Conservation (phyloP, 2,329 filamentous ascomycete species). For the Ceratocystis ficicola region DNA sequence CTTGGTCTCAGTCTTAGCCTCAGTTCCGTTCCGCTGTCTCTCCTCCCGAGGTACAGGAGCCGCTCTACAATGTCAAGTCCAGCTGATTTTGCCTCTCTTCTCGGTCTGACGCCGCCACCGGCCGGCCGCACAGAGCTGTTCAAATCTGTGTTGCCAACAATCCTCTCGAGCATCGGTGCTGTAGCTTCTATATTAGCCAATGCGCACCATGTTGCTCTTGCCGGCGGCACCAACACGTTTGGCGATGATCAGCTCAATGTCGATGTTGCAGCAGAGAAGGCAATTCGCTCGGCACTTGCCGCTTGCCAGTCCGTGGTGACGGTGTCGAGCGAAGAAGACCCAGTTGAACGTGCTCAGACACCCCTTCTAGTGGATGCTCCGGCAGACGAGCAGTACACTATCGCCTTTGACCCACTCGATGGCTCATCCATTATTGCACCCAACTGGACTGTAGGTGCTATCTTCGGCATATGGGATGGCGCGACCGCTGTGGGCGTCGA, state of each 20-base stretch:
- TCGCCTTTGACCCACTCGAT: constrained; percentile 53
- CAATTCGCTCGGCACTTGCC: constrained; percentile 35
- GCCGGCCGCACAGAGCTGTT: constrained; percentile 29
- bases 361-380: background rate
- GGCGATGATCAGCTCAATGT: constrained; percentile 50
- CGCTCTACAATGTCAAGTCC: background rate
- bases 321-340: constrained; percentile 50
- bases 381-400: constrained; percentile 38
- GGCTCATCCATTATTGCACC: constrained; percentile 49
- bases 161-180: constrained; percentile 36
- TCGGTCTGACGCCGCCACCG: constrained; percentile 24
- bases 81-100: constrained; percentile 22
- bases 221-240: constrained; percentile 37
- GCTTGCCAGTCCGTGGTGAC: constrained; percentile 34
- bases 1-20: background rate
- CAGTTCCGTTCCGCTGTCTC: background rate
- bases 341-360: constrained; percentile 34
- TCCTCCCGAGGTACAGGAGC: too few species aligned
- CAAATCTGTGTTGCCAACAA: constrained; percentile 37
- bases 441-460: constrained; percentile 48
- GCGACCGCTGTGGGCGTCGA: constrained; percentile 33
- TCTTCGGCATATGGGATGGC: constrained; percentile 48
- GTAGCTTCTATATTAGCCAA: constrained; percentile 36
- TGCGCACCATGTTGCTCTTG: constrained; percentile 35
- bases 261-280: constrained; percentile 40